phyloP scores from a whole-genome alignment of 108 stramenopile species.

The Cyclotella choctawhatcheeana region DNA sequence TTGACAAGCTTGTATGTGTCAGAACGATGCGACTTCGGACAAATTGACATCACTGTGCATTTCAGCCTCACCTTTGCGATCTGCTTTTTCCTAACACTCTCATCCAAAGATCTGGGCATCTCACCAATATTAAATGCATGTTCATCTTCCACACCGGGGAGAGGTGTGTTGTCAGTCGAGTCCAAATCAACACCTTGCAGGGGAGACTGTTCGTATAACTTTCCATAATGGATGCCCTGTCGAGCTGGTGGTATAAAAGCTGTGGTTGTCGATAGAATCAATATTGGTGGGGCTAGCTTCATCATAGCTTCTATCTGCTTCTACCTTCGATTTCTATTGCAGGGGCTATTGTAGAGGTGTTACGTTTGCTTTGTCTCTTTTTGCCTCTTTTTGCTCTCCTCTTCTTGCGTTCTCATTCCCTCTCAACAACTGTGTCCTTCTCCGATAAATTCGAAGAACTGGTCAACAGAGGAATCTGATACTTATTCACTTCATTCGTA shows the following conservation, averaged over 20 bases:
- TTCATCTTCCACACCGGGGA: neutral
- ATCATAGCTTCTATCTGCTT: neutral
- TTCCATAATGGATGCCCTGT: neutral
- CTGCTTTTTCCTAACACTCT: slow-evolving; percentile 29
- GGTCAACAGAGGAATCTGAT: neutral
- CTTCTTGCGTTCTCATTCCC: neutral
- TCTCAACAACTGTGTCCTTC: neutral
- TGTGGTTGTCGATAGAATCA: neutral
- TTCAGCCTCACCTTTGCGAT: slow-evolving; percentile 35
- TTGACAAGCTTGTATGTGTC: neutral
- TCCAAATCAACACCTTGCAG: neutral
- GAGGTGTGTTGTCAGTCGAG: neutral
- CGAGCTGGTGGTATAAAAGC: slow-evolving; percentile 1
- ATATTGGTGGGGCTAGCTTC: slow-evolving; percentile 10
- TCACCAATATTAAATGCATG: slow-evolving; percentile 36
- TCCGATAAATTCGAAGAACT: neutral
- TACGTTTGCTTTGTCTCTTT: no score
- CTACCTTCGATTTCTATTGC: neutral
- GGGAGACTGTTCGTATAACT: neutral
- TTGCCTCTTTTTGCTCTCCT: neutral
- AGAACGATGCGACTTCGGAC: neutral
- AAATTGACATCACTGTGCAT: neutral
- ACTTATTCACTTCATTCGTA: neutral
- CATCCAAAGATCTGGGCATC: slow-evolving; percentile 26
- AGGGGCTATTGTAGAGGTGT: neutral